A percentile compares a stretch with the other conserved stretches of the same genome.
Evolutionary conservation across 2,329 filamentous ascomycete genomes (phyloP).

Genomic region (Alternaria gansuensis): DNA sequence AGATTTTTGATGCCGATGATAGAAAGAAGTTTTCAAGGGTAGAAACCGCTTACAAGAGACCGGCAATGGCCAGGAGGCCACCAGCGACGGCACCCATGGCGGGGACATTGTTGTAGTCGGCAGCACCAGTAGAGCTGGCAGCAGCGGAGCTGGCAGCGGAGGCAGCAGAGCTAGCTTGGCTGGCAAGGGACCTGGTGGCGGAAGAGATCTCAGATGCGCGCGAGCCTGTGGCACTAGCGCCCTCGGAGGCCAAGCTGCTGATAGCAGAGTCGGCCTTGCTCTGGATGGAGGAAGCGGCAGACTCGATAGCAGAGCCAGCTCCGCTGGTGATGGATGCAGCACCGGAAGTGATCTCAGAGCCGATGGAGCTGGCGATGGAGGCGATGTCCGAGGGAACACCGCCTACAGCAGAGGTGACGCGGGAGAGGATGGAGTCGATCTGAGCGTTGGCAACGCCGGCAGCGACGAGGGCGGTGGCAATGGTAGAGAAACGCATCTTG

Average conservation of each 20-base stretch:
- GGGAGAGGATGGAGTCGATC: slow-evolving; percentile 36
- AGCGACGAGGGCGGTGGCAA: slow-evolving; percentile 41
- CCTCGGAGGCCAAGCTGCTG: slow-evolving; percentile 20
- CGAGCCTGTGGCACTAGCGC: neutral
- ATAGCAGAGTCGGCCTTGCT: slow-evolving; percentile 23
- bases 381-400: slow-evolving; percentile 22
- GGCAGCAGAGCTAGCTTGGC: slow-evolving; percentile 7
- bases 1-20: slow-evolving; percentile 14
- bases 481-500: slow-evolving; percentile 51
- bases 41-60: slow-evolving; percentile 43
- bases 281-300: slow-evolving; percentile 27
- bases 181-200: slow-evolving; percentile 6
- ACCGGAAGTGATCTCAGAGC: slow-evolving; percentile 23
- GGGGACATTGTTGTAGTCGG: slow-evolving; percentile 38
- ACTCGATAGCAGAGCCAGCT: slow-evolving; percentile 20
- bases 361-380: slow-evolving; percentile 23
- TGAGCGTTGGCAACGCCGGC: slow-evolving; percentile 44
- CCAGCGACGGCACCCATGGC: slow-evolving; percentile 46
- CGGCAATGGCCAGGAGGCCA: slow-evolving; percentile 44
- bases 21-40: neutral
- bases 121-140: slow-evolving; percentile 30
- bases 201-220: slow-evolving; percentile 6
- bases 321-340: slow-evolving; percentile 20
- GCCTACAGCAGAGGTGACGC: slow-evolving; percentile 25
- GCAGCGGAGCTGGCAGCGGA: slow-evolving; percentile 20